These are phyloP conservation scores for Paraurostyla sp. DNA, from an alignment of 73 alveolate species.

Conservation along the genomic window DNA sequence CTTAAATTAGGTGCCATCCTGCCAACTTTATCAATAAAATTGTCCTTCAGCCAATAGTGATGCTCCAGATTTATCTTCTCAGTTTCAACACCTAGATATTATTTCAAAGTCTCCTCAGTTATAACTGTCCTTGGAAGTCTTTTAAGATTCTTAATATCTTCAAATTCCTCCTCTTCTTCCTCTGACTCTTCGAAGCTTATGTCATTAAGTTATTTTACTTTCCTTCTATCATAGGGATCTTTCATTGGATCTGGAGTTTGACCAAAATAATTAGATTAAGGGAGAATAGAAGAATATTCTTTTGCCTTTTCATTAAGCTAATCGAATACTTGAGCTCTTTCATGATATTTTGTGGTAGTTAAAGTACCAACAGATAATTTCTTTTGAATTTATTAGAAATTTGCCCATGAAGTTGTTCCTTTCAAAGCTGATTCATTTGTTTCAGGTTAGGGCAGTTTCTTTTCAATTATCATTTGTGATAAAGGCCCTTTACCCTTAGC, in stretches of 20 bases:
- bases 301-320: conserved; percentile 19
- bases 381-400: background rate
- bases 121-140: conserved; percentile 72
- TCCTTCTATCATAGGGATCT: conserved; percentile 74
- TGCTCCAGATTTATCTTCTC: conserved; percentile 62
- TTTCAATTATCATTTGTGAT: background rate
- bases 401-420: conserved; percentile 49
- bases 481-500: no score
- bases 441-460: conserved; percentile 8
- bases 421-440: conserved; percentile 34
- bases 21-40: conserved; percentile 67
- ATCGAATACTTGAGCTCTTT: conserved; percentile 27
- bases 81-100: conserved; percentile 51
- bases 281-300: conserved; percentile 37
- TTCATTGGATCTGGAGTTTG: conserved; percentile 65
- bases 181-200: conserved; percentile 71
- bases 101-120: conserved; percentile 73
- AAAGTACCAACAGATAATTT: conserved; percentile 61
- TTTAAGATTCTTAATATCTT: conserved; percentile 60
- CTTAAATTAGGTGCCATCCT: conserved; percentile 68
- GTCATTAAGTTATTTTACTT: conserved; percentile 76
- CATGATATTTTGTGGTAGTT: conserved; percentile 37
- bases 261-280: conserved; percentile 63
- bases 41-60: conserved; percentile 70
- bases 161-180: conserved; percentile 36